Evolutionary conservation across 495 filamentous ascomycete species (phyloP), one percentile per base, ranked within the genome.

Genomic region (Paragyromitra xinjiangensis): DNA sequence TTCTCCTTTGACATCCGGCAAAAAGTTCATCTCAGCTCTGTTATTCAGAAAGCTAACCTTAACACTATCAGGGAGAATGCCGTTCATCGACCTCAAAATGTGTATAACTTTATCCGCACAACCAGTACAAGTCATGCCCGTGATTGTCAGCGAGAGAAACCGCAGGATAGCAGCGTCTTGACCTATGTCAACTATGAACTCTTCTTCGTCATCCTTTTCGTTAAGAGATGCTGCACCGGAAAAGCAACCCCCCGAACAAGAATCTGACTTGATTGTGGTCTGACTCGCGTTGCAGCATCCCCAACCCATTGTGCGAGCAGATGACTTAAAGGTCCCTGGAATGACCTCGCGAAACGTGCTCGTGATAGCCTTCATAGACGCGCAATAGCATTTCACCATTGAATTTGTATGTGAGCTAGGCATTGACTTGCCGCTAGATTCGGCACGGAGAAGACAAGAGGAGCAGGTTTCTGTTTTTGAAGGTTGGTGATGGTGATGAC

Each of bases 121-220:
- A 4, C 75, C 71, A 3, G 81, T 80, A 63, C 81, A 82, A 6
- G 81, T 82, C 81, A 82, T 82, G 34, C 81, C 80, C 42, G 80
- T 73, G 29, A 82, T 65, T 16, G 70, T 81, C 19, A 82, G 56
- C 8, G 80, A 78, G 37, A 79, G 66, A 37, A 72, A 79, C 22
- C 65, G 58, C 3, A 75, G 75, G 5, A 42, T 34, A 4, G 42
- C 48, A 9, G 40, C 34, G 1, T 26, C 24, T 14, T 50, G 65
- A 1, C 68, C 19, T 50, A 71, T 71, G 9, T 70, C 40, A 6
- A 79, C 66, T 62, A 72, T 59, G 22, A 72, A 66, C 34, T 77
- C 73, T 19, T 72, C 73, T 0, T 42, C 19, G 16, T 22, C 26
- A 6, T 50, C 55, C 44, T 75, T 64, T 3, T 66, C 69, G 12